These are phyloP conservation scores for Diplogelasinospora grovesii DNA, from an alignment of 495 filamentous ascomycete species.

Conservation along the genomic window DNA sequence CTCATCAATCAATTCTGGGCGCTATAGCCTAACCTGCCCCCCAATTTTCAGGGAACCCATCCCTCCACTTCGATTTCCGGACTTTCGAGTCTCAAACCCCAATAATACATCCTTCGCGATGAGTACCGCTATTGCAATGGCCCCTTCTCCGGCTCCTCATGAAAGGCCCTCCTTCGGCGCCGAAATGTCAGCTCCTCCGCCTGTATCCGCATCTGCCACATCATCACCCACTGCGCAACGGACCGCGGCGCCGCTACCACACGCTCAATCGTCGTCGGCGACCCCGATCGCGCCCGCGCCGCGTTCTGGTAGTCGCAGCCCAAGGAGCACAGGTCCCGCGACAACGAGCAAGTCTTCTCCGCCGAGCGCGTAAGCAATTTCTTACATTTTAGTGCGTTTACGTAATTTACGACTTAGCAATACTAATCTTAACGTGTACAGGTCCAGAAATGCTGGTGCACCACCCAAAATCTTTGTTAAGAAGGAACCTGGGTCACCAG, in stretches of 20 bases:
- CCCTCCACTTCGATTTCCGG: neutral
- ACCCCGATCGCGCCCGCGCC: constrained; percentile 36
- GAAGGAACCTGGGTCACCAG: constrained; percentile 87
- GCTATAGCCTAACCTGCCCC: constrained; percentile 15
- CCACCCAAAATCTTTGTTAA: constrained; percentile 85
- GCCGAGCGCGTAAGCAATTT: constrained; percentile 43
- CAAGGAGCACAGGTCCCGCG: constrained; percentile 34
- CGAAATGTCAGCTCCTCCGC: constrained; percentile 41
- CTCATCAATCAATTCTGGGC: constrained; percentile 10
- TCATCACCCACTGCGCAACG: constrained; percentile 39
- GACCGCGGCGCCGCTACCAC: constrained; percentile 31
- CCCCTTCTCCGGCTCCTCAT: constrained; percentile 52
- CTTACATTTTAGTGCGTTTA: too few relatives aligned
- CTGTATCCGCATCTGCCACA: constrained; percentile 28
- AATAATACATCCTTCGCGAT: constrained; percentile 33
- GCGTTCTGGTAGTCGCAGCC: constrained; percentile 45
- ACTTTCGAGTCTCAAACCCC: neutral
- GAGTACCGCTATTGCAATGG: constrained; percentile 56
- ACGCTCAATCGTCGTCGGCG: constrained; percentile 28
- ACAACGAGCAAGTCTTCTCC: constrained; percentile 42
- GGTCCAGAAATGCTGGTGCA: constrained; percentile 45
- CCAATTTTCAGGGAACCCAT: constrained; percentile 16
- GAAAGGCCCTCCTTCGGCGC: constrained; percentile 45
- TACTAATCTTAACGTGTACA: too few relatives aligned
- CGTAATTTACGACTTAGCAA: too few relatives aligned